Base-by-base conservation (phyloP, 192 early-diverging fungal species). In the Coemansia umbellata region DNA sequence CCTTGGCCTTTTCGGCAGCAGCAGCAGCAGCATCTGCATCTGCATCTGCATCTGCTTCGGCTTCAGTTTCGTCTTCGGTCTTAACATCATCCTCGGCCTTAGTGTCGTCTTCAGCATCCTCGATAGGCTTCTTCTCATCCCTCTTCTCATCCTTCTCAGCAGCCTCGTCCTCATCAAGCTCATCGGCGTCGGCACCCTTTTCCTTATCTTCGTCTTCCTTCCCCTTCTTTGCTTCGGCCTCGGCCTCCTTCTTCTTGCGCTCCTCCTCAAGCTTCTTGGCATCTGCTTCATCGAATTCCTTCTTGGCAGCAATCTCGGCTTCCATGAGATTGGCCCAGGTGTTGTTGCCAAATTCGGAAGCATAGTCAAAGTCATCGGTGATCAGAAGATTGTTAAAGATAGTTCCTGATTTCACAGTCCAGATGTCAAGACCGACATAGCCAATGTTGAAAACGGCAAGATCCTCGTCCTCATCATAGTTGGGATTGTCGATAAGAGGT, bases 351-450 rank as follows among this genome's bases (percentile, higher is more conserved):
- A 89, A 81, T 62, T 85, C 74, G 50, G 88, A 66, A 19, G 94
- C 94, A 42, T 89, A 85, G 37, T 79, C 80, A 17, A 83, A 76
- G 68, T 83, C 83, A 68, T 91, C 85, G 27, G 92, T 93, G 58
- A 98, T 78, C 63, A 94, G 81, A 56, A 98, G 85, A 79, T 98
- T 94, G 80, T 93, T 87, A 71, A 97, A 95, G 60, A 92, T 86
- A 31, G 91, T 87, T 26, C 84, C 86, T 58, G 87, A 73, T 79
- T 91, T 91, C 79, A 98, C 95, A 49, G 91, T 92, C 96, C 96
- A 98, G 50, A 98, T 63, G 70, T 98, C 96, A 30, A 97, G 82
- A 49, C 96, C 96, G 47, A 94, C 71, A 37, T 88, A 90, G 58
- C 73, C 80, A 37, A 94, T 90, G 58, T 91, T 87, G 78, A 92